Base-by-base conservation (phyloP, 306 rosid species). In the Acacia crassicarpa region DNA sequence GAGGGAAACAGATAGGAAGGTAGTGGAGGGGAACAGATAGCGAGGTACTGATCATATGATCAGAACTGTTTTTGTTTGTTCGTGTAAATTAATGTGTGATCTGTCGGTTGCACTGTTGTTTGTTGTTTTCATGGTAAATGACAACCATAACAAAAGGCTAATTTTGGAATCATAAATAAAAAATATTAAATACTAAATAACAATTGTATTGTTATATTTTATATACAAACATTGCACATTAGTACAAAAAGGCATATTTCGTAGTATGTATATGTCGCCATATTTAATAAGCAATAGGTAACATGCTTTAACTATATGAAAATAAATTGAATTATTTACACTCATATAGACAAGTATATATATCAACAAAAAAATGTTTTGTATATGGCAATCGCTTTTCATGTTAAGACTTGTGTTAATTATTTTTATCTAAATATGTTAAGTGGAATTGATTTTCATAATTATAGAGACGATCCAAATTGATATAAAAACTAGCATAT, bases 61-160 rank as follows among this genome's bases (percentile, higher is more conserved):
- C 33, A 14, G 74, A 10, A 51, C 20, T 11, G 20, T 32, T 53
- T 54, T 75, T 75, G 69, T 75, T 75, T 15, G 53, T 59, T 59
- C 40, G 56, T 40, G 40, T 74, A 35, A 7, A 19, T 22, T 53
- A 6, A 38, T 58, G 54, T 58, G 44, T 58, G 22, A 13, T 22
- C 65, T 40, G 67, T 35, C 41, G 41, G 41, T 23, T n/a, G 48
- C 40, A 13, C 40, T 51, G 49, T 74, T 13, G 23, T 40, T 13
- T 17, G 12, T 75, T 22, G 75, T 38, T 56, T 58, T 54, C 49
- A 75, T 58, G 68, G 40, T 75, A 75, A 75, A 58, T 38, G 69
- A 75, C 69, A 75, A 41, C 69, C 33, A 40, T 40, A 44, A n/a
- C 40, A 58, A 75, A 75, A 75, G 79, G 69, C 54, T n/a, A 27